phyloP scores from a whole-genome alignment of 1,139 yeast species.

The Taphrina deformans region DNA sequence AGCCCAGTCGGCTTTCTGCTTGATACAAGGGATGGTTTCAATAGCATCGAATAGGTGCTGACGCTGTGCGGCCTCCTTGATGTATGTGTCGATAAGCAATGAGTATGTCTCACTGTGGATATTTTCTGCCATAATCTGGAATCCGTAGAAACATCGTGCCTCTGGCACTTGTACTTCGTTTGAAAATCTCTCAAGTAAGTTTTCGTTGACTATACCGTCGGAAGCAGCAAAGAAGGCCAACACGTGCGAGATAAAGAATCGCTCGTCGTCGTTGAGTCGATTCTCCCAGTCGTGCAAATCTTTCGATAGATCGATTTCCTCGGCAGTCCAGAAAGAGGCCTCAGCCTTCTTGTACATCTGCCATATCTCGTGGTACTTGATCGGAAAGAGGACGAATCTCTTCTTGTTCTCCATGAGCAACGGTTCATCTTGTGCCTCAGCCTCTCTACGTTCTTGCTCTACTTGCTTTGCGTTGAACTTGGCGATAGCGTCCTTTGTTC shows the following conservation, averaged over 20 bases:
- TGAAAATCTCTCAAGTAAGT: conserved; percentile 92
- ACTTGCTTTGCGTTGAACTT: conserved; percentile 30
- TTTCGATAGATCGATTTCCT: conserved; percentile 93
- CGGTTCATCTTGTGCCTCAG: conserved; percentile 57
- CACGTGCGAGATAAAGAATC: conserved; percentile 84
- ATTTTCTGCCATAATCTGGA: conserved; percentile 99
- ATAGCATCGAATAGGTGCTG: conserved; percentile 88
- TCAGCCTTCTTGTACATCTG: conserved; percentile 98
- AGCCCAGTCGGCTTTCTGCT: conserved; percentile 98
- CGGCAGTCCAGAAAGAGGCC: conserved; percentile 99
- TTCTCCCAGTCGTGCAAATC: conserved; percentile 89
- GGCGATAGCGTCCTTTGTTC: conserved; percentile 25
- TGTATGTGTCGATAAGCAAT: conserved; percentile 85
- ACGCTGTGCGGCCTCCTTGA: conserved; percentile 91
- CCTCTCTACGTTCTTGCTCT: conserved; percentile 21
- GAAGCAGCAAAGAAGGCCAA: conserved; percentile 96
- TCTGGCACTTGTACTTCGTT: conserved; percentile 97
- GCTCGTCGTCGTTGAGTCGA: conserved; percentile 79
- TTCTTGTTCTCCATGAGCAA: conserved; percentile 78
- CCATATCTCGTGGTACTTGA: conserved; percentile 97
- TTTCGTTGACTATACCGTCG: conserved; percentile 96
- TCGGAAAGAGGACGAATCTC: conserved; percentile 94
- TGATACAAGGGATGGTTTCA: conserved; percentile 89
- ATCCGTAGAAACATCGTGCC: conserved; percentile 97
- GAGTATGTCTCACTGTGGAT: conserved; percentile 98